These are phyloP conservation scores for Colletotrichum sp. DNA, from an alignment of 2,329 filamentous ascomycete species.

Conservation along the genomic window DNA sequence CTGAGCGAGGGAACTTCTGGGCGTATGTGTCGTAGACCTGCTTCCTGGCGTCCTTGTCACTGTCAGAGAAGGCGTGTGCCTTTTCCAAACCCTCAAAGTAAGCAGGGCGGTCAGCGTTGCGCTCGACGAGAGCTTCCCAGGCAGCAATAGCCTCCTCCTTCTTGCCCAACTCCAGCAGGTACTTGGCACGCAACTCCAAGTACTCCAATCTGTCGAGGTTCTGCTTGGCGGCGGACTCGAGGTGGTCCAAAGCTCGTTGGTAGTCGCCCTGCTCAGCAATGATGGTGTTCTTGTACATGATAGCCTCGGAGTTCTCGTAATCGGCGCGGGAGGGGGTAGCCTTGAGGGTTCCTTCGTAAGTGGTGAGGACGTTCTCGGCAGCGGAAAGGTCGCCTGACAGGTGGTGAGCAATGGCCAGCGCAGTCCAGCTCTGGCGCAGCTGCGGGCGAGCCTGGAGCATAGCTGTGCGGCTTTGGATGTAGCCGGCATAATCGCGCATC, in stretches of 20 bases:
- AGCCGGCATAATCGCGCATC: conserved; percentile 94
- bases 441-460: conserved; percentile 88
- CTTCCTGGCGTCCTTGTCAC: conserved; percentile 68
- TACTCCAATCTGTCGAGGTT: conserved; percentile 85
- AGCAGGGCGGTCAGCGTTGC: conserved; percentile 84
- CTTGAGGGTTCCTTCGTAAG: conserved; percentile 93
- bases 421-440: conserved; percentile 93
- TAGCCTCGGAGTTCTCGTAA: conserved; percentile 90
- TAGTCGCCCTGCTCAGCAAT: conserved; percentile 89
- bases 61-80: conserved; percentile 38
- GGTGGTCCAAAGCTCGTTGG: conserved; percentile 82
- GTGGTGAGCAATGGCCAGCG: conserved; percentile 92
- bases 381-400: conserved; percentile 83
- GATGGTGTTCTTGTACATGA: conserved; percentile 93
- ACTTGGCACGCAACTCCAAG: conserved; percentile 84
- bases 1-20: conserved; percentile 78
- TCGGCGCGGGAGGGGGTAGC: conserved; percentile 76
- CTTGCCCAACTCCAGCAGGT: conserved; percentile 76
- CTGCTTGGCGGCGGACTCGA: conserved; percentile 77
- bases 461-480: conserved; percentile 83
- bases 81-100: conserved; percentile 82
- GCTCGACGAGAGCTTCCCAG: conserved; percentile 79
- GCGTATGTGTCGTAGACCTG: conserved; percentile 79
- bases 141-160: conserved; percentile 82
- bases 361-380: conserved; percentile 89